Conservation (phyloP, 768 basidiomycete genomes). For the Tephrocybe sp. region DNA sequence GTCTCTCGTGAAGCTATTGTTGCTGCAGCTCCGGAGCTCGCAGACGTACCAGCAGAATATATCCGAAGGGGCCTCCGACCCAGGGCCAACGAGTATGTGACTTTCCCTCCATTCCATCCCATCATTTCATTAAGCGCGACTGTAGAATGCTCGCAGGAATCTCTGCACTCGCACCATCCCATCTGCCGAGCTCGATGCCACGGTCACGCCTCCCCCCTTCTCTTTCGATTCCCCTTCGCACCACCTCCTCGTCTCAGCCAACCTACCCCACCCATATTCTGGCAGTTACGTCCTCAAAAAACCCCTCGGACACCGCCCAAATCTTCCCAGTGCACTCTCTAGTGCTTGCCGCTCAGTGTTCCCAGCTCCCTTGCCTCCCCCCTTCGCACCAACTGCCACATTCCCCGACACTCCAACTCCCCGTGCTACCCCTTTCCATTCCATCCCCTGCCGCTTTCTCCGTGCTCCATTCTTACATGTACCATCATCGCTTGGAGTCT, state of each 20-base stretch:
- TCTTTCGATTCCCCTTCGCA: conserved; percentile 48
- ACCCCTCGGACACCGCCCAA: conserved; percentile 40
- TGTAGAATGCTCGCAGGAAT: conserved; percentile 56
- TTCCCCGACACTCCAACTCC: conserved; percentile 43
- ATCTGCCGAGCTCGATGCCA: conserved; percentile 66
- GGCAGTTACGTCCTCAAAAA: conserved; percentile 52
- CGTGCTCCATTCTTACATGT: conserved; percentile 64
- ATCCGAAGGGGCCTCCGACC: conserved; percentile 60
- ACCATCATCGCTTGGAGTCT: conserved; percentile 63
- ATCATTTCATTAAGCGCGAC: conserved; percentile 11
- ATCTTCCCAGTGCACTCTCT: conserved; percentile 65
- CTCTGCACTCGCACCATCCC: conserved; percentile 49
- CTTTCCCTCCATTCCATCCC: conserved; percentile 16
- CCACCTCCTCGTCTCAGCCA: conserved; percentile 25
- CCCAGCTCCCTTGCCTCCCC: conserved; percentile 54
- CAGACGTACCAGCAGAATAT: conserved; percentile 65
- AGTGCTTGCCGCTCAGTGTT: conserved; percentile 60
- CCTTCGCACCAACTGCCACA: conserved; percentile 29
- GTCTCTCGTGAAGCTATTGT: conserved; percentile 58
- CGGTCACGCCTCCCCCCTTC: conserved; percentile 60
- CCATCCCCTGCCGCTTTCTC: conserved; percentile 76
- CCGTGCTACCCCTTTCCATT: conserved; percentile 68
- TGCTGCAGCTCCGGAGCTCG: conserved; percentile 69
- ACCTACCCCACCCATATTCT: conserved; percentile 56
- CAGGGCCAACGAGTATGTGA: conserved; percentile 42